Percentiles rank a stretch among this genome's conserved stretches.
Conservation (phyloP, 441 rosid species). For the Croton laevigatus region DNA sequence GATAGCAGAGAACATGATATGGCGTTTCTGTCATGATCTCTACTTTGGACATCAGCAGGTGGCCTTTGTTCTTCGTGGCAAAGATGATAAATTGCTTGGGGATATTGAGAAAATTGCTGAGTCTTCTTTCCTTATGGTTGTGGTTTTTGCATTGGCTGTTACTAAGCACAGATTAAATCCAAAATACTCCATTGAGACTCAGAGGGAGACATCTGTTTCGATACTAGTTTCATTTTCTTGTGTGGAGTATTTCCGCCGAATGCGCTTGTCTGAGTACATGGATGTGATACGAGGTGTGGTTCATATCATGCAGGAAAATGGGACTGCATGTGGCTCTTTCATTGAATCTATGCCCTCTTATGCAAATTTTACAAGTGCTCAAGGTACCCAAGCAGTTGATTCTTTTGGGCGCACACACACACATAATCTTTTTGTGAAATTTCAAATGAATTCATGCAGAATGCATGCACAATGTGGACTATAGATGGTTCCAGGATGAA, state of each 20-base stretch:
- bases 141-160: slow-evolving; percentile 67
- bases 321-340: slow-evolving; percentile 58
- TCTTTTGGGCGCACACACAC: background rate
- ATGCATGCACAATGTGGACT: slow-evolving; percentile 41
- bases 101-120: slow-evolving; percentile 79
- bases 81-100: slow-evolving; percentile 49
- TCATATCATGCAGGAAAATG: slow-evolving; percentile 69
- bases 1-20: slow-evolving; percentile 60
- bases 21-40: slow-evolving; percentile 76
- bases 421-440: slow-evolving; percentile 2
- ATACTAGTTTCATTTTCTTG: slow-evolving; percentile 77
- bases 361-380: slow-evolving; percentile 54
- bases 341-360: slow-evolving; percentile 80
- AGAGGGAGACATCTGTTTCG: slow-evolving; percentile 62
- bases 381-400: slow-evolving; percentile 43
- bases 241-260: slow-evolving; percentile 74
- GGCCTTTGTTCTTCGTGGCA: slow-evolving; percentile 57
- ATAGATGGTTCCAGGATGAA: slow-evolving; percentile 80
- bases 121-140: slow-evolving; percentile 93
- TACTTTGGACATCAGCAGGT: slow-evolving; percentile 66
- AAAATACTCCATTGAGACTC: slow-evolving; percentile 45
- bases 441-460: slow-evolving; percentile 32
- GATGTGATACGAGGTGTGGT: slow-evolving; percentile 77
- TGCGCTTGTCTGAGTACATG: slow-evolving; percentile 86
- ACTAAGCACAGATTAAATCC: slow-evolving; percentile 59